Base-by-base conservation (phyloP, 23 red algal species). In the Gracilariopsis chorda region DNA sequence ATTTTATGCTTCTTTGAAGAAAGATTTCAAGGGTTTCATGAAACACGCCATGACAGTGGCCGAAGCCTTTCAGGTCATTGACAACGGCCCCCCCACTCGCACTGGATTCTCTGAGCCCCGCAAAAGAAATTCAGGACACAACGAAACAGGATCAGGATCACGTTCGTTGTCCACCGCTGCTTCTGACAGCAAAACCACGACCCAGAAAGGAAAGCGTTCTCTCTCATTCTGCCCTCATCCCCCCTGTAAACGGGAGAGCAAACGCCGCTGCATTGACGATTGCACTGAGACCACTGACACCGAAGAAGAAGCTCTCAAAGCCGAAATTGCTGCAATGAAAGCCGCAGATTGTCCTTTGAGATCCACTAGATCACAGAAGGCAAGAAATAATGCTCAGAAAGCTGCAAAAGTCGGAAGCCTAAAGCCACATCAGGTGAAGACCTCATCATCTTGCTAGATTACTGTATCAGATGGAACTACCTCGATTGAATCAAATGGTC, bases 1-100 rank as follows among this genome's bases (percentile, higher is more conserved):
- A 20, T 32, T 33, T 64, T n/a, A 67, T 43, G 0, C 11, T 19
- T 6, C 11, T 34, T 0, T 64, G 0, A 17, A 0, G 16, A 42
- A 64, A 35, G 51, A 83, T 0, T 83, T 83, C 79, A 83, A 83
- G 39, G 48, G 32, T 0, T 83, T 83, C 48, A 83, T 67, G 51
- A 4, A 58, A 21, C 79, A 83, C 1, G 79, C 79, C 29, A 41
- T 83, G 0, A 2, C 20, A 27, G 51, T 83, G 17, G 20, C 79
- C 9, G 56, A 83, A 42, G 79, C 55, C 7, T 83, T 83, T 60
- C 51, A 83, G 0, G 20, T 83, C 14, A 57, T 64, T 2, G 58
- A 67, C 28, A 83, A n/a, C 12, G 79, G 79, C 1, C 77, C 77
- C 10, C 65, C 65, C n/a, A 73, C 65, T 20, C n/a, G n/a, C n/a